phyloP scores from a whole-genome alignment of 75 land plant species.

The Gnetum montanum region DNA sequence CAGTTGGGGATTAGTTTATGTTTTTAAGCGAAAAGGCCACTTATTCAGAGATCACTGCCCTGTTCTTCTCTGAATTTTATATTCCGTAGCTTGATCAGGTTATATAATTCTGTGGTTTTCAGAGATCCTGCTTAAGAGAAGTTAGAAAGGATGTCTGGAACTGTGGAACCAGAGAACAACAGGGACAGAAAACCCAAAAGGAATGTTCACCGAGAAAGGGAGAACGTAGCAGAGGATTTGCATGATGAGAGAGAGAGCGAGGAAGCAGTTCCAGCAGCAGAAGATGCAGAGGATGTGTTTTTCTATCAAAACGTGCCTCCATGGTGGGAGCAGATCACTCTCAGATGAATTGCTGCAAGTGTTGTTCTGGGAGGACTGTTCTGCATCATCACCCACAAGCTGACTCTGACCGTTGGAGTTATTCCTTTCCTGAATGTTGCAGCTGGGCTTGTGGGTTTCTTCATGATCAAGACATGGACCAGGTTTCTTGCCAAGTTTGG shows the following conservation, averaged over 20 bases:
- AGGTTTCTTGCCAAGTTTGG: slow-evolving; percentile 22
- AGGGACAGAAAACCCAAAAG: too few relatives aligned
- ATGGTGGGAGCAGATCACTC: slow-evolving; percentile 57
- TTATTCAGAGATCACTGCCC: too few relatives aligned
- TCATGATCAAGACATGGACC: slow-evolving; percentile 38
- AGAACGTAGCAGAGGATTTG: background rate
- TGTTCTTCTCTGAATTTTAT: too few relatives aligned
- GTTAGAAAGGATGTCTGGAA: too few relatives aligned
- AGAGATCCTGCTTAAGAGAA: too few relatives aligned
- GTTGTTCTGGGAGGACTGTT: slow-evolving; percentile 37
- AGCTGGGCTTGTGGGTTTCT: slow-evolving; percentile 50
- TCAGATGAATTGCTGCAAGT: slow-evolving; percentile 44
- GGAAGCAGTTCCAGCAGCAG: too few relatives aligned
- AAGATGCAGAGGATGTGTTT: slow-evolving; percentile 2
- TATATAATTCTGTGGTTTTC: too few relatives aligned
- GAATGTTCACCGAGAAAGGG: background rate
- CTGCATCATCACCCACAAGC: slow-evolving; percentile 49
- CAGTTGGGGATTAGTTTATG: too few relatives aligned
- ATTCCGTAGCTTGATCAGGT: too few relatives aligned
- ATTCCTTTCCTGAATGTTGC: slow-evolving; percentile 53
- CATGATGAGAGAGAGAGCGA: background rate
- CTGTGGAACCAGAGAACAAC: too few relatives aligned
- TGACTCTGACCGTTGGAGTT: slow-evolving; percentile 47
- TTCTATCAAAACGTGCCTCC: slow-evolving; percentile 29
- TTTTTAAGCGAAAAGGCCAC: too few relatives aligned